Evolutionary conservation across 345 rosid species (phyloP).

Genomic region (Physaria fendleri): DNA sequence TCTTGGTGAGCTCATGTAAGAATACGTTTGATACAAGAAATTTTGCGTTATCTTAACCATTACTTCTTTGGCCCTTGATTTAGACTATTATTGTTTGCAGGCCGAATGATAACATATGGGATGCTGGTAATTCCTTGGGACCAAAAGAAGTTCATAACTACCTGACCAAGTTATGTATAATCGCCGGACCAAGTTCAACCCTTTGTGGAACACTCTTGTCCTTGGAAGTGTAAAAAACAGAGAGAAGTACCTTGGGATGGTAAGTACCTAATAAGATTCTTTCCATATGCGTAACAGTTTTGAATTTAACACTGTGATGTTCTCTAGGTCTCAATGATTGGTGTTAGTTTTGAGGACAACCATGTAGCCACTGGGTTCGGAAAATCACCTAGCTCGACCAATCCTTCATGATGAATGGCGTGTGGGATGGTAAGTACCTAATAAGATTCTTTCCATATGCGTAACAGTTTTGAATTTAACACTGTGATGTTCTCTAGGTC

Average conservation of each 20-base stretch:
- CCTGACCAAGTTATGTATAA: conserved; percentile 85
- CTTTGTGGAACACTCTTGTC: conserved; percentile 87
- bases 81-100: conserved; percentile 33
- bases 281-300: conserved; percentile 7
- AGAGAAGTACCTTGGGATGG: conserved; percentile 85
- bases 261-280: conserved; percentile 23
- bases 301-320: background rate
- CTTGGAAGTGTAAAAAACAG: conserved; percentile 94
- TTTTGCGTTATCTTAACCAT: conserved; percentile 45
- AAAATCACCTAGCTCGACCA: conserved; percentile 89
- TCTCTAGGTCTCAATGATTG: conserved; percentile 83
- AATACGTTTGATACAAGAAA: background rate
- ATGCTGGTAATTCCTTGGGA: conserved; percentile 94
- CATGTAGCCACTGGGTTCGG: conserved; percentile 98
- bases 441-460: too few species aligned
- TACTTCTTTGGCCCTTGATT: conserved; percentile 7
- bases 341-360: conserved; percentile 79
- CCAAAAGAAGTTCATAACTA: conserved; percentile 95
- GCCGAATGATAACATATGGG: conserved; percentile 93
- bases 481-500: conserved; percentile 45
- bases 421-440: too few species aligned
- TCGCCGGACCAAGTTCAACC: conserved; percentile 87
- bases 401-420: conserved; percentile 91
- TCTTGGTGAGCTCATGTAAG: conserved; percentile 91
- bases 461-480: conserved; percentile 1